phyloP scores from a whole-genome alignment of 345 rosid species.

The Murraya koenigii region DNA sequence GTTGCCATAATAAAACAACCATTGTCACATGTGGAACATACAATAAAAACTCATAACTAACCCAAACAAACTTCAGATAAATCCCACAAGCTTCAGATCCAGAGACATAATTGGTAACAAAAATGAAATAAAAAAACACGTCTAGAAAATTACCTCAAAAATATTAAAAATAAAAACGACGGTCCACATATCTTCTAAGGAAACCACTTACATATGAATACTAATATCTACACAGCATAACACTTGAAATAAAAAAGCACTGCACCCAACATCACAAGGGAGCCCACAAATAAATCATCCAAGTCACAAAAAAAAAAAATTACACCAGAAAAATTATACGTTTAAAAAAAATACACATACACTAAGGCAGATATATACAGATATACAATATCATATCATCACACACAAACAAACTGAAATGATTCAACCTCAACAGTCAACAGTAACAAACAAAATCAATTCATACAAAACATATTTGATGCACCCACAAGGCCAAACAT shows the following conservation, averaged over 20 bases:
- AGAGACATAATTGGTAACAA: neutral
- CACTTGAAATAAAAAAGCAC: neutral
- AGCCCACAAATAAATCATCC: neutral
- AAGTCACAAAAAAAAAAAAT: neutral
- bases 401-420: neutral
- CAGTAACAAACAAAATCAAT: neutral
- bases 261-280: too few species aligned
- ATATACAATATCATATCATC: neutral
- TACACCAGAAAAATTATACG: neutral
- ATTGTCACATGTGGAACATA: neutral
- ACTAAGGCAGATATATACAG: neutral
- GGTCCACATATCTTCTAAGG: neutral
- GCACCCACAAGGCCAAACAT: neutral
- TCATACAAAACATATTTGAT: neutral
- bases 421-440: neutral
- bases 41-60: neutral
- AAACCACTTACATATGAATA: neutral
- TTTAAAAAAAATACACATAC: neutral
- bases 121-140: neutral
- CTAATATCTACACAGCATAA: neutral
- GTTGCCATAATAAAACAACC: neutral
- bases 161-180: neutral
- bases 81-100: neutral
- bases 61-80: neutral
- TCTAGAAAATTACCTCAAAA: neutral